Base-by-base conservation (phyloP, 768 basidiomycete genomes). In the Russula brevipes region DNA sequence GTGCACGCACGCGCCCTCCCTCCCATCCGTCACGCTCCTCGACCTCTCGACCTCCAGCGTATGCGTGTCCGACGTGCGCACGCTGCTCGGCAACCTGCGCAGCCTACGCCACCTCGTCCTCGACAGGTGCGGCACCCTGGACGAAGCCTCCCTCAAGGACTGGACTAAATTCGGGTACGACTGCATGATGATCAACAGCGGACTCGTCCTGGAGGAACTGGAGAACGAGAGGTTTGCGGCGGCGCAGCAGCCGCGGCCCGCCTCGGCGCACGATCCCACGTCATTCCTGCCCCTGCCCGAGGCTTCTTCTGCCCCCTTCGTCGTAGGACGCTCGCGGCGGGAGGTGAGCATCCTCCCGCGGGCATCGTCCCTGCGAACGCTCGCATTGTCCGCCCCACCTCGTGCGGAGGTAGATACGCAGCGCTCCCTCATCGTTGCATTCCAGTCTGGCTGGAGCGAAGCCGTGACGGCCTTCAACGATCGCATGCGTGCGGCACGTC, bases 41-140 rank as follows among this genome's bases (percentile, higher is more conserved):
- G 94, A 98, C 71, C 72, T 96, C 12, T 89, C 89, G 0, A 89
- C 89, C 0, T 87, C 84, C 66, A 76, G 76, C 50, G 71, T 94
- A 30, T 73, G 77, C 41, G 79, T 81, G 57, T 60, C 71, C 0
- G 84, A 88, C 51, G 69, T 89, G 44, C 83, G 85, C 59, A 75
- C 73, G 17, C 69, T 91, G 9, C 71, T 88, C 0, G 73, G 76
- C 4, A 79, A 76, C 7, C 82, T 88, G 66, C 70, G 75, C 0
- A 69, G 69, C 1, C 73, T 96, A 12, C 75, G 79, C 62, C 84
- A 90, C 69, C 75, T 97, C 46, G 76, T 94, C 24, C 70, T 93
- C 19, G 93, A 96, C 68, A 79, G 77, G 5, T 90, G 89, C 69
- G 73, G 78, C 3, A 69, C 85, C 11, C 74, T 86, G 54, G 76